Evolutionary conservation across 2,329 filamentous ascomycete genomes (phyloP).

Genomic region (Talaromyces funiculosus): DNA sequence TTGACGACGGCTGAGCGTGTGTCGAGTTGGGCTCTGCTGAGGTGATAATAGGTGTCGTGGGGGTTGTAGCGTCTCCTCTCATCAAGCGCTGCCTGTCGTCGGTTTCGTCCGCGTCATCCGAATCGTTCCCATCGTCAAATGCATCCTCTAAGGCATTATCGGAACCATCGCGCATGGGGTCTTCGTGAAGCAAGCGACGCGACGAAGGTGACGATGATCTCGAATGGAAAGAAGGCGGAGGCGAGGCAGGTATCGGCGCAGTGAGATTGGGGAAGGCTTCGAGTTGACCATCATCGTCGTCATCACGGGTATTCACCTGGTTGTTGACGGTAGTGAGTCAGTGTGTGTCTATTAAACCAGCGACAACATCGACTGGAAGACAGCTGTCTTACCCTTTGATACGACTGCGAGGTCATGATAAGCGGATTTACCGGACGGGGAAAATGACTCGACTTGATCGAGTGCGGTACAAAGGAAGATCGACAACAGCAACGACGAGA

Average conservation of each 20-base stretch:
- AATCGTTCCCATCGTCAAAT: conserved; percentile 76
- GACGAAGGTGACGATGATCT: conserved; percentile 63
- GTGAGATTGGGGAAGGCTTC: conserved; percentile 28
- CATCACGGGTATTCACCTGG: conserved; percentile 42
- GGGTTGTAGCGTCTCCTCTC: conserved; percentile 51
- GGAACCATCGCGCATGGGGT: conserved; percentile 52
- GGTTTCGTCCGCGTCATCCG: conserved; percentile 61
- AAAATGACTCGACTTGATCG: background rate
- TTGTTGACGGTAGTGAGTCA: background rate
- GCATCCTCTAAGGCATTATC: conserved; percentile 85
- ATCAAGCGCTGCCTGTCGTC: conserved; percentile 86
- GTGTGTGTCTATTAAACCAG: background rate
- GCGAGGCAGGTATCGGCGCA: conserved; percentile 34
- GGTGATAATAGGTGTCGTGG: conserved; percentile 25
- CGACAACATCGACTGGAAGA: background rate
- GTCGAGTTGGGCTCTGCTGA: conserved; percentile 24
- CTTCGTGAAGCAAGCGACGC: conserved; percentile 48
- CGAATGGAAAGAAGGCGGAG: conserved; percentile 78
- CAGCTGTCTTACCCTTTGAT: conserved; percentile 39
- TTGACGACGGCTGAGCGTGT: conserved; percentile 18
- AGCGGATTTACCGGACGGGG: conserved; percentile 35
- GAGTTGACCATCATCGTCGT: conserved; percentile 28
- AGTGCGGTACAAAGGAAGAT: conserved; percentile 9
- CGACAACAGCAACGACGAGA: conserved; percentile 6
- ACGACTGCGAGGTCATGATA: conserved; percentile 47